Base-by-base conservation (phyloP, 1,284 basidiomycete species). In the Porogramme epimiltina region DNA sequence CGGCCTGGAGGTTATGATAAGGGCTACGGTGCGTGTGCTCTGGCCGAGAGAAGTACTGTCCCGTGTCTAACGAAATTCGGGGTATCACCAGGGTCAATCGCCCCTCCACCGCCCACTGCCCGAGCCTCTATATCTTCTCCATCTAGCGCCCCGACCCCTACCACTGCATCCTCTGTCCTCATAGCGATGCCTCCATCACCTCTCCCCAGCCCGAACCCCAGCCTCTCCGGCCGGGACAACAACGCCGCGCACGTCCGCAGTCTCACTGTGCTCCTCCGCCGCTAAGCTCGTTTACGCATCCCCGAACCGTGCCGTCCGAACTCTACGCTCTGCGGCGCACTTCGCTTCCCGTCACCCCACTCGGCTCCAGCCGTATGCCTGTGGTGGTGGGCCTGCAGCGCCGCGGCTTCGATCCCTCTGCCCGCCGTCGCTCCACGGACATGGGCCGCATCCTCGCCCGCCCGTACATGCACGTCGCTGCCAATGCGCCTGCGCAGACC, bases 391-490 rank as follows among this genome's bases (percentile, higher is more conserved):
- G n/a, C 75, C 85, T 20, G 74, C 76, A 46, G 44, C 49, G 42
- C 31, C 54, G 50, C 37, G 59, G 51, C 31, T 57, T 59, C 46
- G 58, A 62, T 42, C 52, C 56, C 25, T 51, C 51, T 38, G 43
- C 50, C 15, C 60, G 59, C 4, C 58, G 59, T 20, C 56, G 51
- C 42, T 61, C 59, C 3, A 56, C 57, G 20, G 61, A 86, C 61
- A 73, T 79, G 41, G 81, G 77, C 61, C 78, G 83, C n/a, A 75
- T 89, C 19, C 74, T 78, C 24, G 68, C 68, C 23, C 85, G 88
- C 56, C 86, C 87, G 0, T 88, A 81, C 56, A 84, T 84, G 20
- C 72, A 72, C 39, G 66, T 84, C 36, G 83, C 83, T 33, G 61
- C 68, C 15, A 54, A 31, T 23, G 60, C 58, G 20, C 60, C 60